These are phyloP conservation scores for Phytophthora ramorum DNA, from an alignment of 352 stramenopile species.

Conservation along the genomic window DNA sequence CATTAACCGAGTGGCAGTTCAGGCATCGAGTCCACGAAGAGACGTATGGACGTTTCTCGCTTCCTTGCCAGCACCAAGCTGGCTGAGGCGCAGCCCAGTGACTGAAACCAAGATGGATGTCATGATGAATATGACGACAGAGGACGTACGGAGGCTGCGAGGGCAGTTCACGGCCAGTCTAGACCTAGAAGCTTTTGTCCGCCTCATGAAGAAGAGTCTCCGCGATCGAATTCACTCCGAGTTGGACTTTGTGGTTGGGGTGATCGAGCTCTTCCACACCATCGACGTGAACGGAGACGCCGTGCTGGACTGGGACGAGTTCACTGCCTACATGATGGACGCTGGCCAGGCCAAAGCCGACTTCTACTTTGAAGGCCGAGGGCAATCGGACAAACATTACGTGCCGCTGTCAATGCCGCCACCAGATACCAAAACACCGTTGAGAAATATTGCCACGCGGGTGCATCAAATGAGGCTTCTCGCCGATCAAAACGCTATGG, in stretches of 20 bases:
- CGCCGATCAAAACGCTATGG: conserved; percentile 57
- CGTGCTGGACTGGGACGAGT: conserved; percentile 91
- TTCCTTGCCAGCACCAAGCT: not conserved
- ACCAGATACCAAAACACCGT: conserved; percentile 56
- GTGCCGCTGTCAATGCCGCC: conserved; percentile 39
- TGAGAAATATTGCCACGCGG: conserved; percentile 51
- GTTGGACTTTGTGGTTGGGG: conserved; percentile 83
- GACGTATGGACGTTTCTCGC: conserved; percentile 2
- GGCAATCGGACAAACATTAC: conserved; percentile 42
- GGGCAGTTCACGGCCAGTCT: conserved; percentile 59
- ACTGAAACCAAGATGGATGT: conserved; percentile 66
- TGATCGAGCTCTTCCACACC: conserved; percentile 90
- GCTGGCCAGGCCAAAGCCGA: conserved; percentile 65
- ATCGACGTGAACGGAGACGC: conserved; percentile 92
- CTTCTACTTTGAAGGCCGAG: conserved; percentile 49
- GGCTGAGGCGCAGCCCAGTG: too few species aligned
- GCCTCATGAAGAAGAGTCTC: conserved; percentile 73
- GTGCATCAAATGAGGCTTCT: conserved; percentile 66
- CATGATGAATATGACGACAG: conserved; percentile 89
- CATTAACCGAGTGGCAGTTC: not conserved
- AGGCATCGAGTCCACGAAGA: not conserved
- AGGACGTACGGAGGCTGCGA: conserved; percentile 69
- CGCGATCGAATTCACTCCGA: conserved; percentile 71
- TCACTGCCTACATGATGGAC: conserved; percentile 88
- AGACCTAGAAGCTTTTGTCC: conserved; percentile 71